Evolutionary conservation across 2,329 filamentous ascomycete species (phyloP).

Genomic region (Blumeria hordei): DNA sequence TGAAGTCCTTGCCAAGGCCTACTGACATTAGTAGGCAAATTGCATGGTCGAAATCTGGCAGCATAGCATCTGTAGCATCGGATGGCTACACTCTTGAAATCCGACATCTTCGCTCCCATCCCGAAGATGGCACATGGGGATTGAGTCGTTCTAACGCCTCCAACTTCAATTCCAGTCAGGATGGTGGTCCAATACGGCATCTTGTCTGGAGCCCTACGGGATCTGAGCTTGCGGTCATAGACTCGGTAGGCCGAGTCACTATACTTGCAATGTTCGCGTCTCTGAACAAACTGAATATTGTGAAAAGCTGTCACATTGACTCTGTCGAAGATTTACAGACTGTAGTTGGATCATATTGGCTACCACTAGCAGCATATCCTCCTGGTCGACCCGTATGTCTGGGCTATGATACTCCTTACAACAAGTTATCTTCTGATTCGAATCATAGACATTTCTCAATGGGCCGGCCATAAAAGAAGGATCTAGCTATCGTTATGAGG

Average conservation of each 20-base stretch:
- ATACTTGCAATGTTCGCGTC: constrained; percentile 48
- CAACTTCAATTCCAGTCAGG: constrained; percentile 34
- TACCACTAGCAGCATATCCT: constrained; percentile 19
- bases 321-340: constrained; percentile 48
- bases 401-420: not conserved
- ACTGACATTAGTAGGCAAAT: constrained; percentile 31
- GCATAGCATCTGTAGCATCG: constrained; percentile 55
- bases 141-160: constrained; percentile 45
- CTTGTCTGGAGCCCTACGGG: constrained; percentile 54
- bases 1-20: not conserved
- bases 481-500: constrained; percentile 42
- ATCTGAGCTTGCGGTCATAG: constrained; percentile 63
- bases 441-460: constrained; percentile 20
- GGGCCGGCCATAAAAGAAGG: constrained; percentile 40
- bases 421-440: not conserved
- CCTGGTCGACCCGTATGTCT: constrained; percentile 11
- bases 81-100: constrained; percentile 50
- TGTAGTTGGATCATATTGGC: constrained; percentile 70
- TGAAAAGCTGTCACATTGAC: constrained; percentile 36
- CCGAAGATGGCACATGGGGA: constrained; percentile 47
- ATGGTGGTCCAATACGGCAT: constrained; percentile 48
- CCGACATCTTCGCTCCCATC: constrained; percentile 44
- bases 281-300: constrained; percentile 45
- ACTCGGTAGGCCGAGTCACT: constrained; percentile 52
- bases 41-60: constrained; percentile 71